Base-by-base conservation (phyloP, 352 stramenopile genomes). In the Pythium sukuiense region DNA sequence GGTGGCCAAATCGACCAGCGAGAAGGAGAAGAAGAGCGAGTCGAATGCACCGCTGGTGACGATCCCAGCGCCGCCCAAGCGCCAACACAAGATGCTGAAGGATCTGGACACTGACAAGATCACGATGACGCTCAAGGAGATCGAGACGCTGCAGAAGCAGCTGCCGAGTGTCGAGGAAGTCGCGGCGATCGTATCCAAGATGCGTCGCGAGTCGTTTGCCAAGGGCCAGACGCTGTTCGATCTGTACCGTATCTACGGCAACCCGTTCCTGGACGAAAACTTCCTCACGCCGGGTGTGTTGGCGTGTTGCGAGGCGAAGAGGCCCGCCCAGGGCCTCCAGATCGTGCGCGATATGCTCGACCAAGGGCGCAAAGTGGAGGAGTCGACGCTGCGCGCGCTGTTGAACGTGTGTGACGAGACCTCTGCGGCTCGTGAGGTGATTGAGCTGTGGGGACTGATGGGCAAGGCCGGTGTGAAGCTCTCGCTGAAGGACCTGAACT, bases 211-310 rank as follows among this genome's bases (percentile, higher is more conserved):
- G 54, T 93, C 87, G 59, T 95, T 95, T 61, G 63, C 81, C 46
- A 83, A 90, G 63, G 85, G 83, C 26, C 81, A 92, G 60, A 85
- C 75, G 59, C 71, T 95, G 32, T 95, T 95, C 59, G 85, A 95
- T 61, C 72, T 95, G 45, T 95, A 93, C 64, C 84, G 87, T 29
- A 92, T 93, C 73, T 93, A 89, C 67, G 87, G 87, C 43, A 95
- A 95, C 61, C 83, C 87, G 59, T 91, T 83, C 32, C 62, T 95
- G 65, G 87, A 93, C 63, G 82, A 93, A 59, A 87, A 86, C 49
- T 95, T 95, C 30, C 67, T 95, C 26, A 88, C 81, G 1, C 87
- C 85, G 1, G 87, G 87, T 11, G 83, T 95, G n/a, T 50, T 90
- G 18, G 84, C 85, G 59, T 95, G 83, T 55, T 93, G 84, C 41